These are phyloP conservation scores for Mytilinidion resinicola DNA, from an alignment of 495 filamentous ascomycete genomes.

Conservation along the genomic window DNA sequence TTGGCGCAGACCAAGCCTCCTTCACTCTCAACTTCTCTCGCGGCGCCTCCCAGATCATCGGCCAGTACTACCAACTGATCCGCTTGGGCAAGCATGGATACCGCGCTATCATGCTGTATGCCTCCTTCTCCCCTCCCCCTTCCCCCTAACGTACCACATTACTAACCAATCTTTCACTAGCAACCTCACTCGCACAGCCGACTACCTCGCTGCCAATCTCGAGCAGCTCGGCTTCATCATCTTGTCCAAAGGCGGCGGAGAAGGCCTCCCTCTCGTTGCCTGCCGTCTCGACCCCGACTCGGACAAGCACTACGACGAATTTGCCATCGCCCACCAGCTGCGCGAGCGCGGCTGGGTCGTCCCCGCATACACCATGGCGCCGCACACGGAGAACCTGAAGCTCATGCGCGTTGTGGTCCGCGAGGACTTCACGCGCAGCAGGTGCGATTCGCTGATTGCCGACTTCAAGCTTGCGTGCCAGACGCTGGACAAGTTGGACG, in stretches of 20 bases:
- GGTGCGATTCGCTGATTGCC: slow-evolving; percentile 63
- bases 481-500: slow-evolving; percentile 66
- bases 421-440: slow-evolving; percentile 74
- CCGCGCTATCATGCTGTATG: slow-evolving; percentile 65
- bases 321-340: slow-evolving; percentile 63
- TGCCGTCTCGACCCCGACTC: slow-evolving; percentile 60
- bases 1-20: slow-evolving; percentile 88
- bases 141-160: not conserved
- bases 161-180: not conserved
- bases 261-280: slow-evolving; percentile 78
- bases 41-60: slow-evolving; percentile 85
- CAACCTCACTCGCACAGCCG: slow-evolving; percentile 74
- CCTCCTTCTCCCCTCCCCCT: not conserved
- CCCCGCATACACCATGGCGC: slow-evolving; percentile 92
- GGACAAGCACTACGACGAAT: slow-evolving; percentile 68
- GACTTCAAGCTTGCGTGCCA: slow-evolving; percentile 68
- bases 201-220: slow-evolving; percentile 68
- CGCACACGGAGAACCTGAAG: slow-evolving; percentile 68
- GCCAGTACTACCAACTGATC: slow-evolving; percentile 94
- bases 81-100: slow-evolving; percentile 86
- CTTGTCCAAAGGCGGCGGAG: slow-evolving; percentile 67
- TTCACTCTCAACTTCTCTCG: slow-evolving; percentile 98
- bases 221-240: slow-evolving; percentile 72
- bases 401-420: slow-evolving; percentile 84
- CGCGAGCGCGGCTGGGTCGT: slow-evolving; percentile 83